Conservation (phyloP, 2,329 filamentous ascomycete genomes). For the Botryotinia narcissicola region DNA sequence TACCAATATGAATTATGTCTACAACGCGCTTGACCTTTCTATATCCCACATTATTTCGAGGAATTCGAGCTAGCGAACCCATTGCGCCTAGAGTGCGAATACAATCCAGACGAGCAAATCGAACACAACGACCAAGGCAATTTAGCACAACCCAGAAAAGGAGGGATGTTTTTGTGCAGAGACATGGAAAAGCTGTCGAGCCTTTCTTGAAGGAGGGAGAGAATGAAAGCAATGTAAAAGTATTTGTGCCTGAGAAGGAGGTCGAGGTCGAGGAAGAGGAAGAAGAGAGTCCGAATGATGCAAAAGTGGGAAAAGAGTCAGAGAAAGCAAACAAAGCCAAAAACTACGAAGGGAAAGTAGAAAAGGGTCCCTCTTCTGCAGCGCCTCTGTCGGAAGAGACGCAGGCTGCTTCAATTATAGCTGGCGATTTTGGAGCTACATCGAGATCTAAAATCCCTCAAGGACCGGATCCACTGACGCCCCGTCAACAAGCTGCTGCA, state of each 20-base stretch:
- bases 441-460: constrained; percentile 5
- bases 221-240: constrained; percentile 27
- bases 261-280: constrained; percentile 21
- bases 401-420: constrained; percentile 29
- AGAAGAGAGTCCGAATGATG: constrained; percentile 7
- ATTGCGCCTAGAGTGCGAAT: constrained; percentile 39
- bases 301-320: constrained; percentile 16
- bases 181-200: constrained; percentile 62
- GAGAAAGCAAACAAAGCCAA: neutral
- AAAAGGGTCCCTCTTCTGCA: constrained; percentile 23
- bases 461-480: constrained; percentile 18
- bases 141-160: constrained; percentile 43
- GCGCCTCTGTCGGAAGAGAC: constrained; percentile 34
- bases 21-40: constrained; percentile 63
- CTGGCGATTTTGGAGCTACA: constrained; percentile 26
- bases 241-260: constrained; percentile 23
- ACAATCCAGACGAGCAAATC: constrained; percentile 32
- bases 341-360: constrained; percentile 14
- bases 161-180: constrained; percentile 49
- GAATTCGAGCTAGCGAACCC: constrained; percentile 48
- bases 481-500: constrained; percentile 38
- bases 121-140: constrained; percentile 31
- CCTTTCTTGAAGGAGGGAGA: constrained; percentile 43
- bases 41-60: constrained; percentile 65
- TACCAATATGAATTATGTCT: constrained; percentile 49